Conservation (phyloP, 1,284 basidiomycete genomes). For the Vanrija sp. region DNA sequence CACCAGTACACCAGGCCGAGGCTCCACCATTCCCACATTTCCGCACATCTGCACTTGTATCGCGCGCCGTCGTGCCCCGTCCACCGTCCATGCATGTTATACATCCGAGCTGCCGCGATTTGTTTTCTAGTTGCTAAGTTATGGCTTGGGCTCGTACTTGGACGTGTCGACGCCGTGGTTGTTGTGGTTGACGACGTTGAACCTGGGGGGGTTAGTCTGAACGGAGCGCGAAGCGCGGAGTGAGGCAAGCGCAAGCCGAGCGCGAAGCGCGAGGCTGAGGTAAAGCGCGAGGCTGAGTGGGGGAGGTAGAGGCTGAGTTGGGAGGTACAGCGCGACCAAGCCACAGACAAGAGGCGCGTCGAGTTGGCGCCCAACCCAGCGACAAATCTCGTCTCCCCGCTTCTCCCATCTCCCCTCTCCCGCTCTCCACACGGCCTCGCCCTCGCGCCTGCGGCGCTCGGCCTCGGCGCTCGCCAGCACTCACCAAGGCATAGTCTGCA, state of each 20-base stretch:
- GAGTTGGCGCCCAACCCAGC: neutral
- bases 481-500: constrained; percentile 59
- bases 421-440: neutral
- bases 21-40: too few relatives aligned
- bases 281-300: neutral
- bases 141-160: constrained; percentile 58
- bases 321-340: too few relatives aligned
- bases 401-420: neutral
- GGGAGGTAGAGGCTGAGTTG: neutral
- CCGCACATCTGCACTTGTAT: too few relatives aligned
- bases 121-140: constrained; percentile 4
- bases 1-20: too few relatives aligned
- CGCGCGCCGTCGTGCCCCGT: too few relatives aligned
- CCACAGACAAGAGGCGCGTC: too few relatives aligned
- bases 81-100: constrained; percentile 15
- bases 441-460: neutral
- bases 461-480: constrained; percentile 42
- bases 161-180: constrained; percentile 78
- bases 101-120: constrained; percentile 6
- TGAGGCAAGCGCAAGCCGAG: too few relatives aligned
- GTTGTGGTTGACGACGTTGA: constrained; percentile 87
- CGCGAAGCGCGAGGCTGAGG: neutral
- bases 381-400: neutral
- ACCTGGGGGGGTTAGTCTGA: constrained; percentile 54
- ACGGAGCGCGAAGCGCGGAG: too few relatives aligned